Base-by-base conservation (phyloP, 441 rosid species). In the Erodium moschatum region DNA sequence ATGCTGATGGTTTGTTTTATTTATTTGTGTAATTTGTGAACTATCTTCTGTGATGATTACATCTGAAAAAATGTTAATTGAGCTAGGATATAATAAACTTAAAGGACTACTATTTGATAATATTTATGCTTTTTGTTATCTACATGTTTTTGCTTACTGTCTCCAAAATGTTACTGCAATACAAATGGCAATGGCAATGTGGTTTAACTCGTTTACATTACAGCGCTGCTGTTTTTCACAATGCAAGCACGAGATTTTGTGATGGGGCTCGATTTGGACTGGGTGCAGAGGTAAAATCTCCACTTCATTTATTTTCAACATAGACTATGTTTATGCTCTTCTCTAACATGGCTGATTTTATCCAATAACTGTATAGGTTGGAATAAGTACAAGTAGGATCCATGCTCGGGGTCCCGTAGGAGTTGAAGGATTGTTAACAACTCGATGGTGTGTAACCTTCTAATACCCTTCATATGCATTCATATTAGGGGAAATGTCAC, bases 321-420 rank as follows among this genome's bases (percentile, higher is more conserved):
- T 8, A 56, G 63, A 56, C 10, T 20, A 18, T 19, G 63, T 56
- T 19, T 20, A 18, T 18, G 27, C 63, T 10, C 16, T 56, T 19
- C 27, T 56, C 63, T 6, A 56, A 56, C 8, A 18, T 56, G 12
- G 63, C 9, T 56, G 63, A 19, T 19, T 56, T 11, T 18, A 10
- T 19, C 29, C 63, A 19, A 15, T 56, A 18, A 19, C 63, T 56
- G 63, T 56, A 72, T 76, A 93, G 98, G 97, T 94, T 63, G 99
- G 99, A 66, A 94, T 89, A 78, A 91, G 99, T 80, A 91, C 97
- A 33, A 86, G 99, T 70, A 86, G 97, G 74, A 94, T 94, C 64
- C 99, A 94, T 71, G 99, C 99, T 38, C 96, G 99, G 13, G 99
- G 99, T 71, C 97, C 99, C 42, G 99, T 94, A 5, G 99, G 97